Base-by-base conservation (phyloP, 306 rosid genomes). In the Fragaria vesca region DNA sequence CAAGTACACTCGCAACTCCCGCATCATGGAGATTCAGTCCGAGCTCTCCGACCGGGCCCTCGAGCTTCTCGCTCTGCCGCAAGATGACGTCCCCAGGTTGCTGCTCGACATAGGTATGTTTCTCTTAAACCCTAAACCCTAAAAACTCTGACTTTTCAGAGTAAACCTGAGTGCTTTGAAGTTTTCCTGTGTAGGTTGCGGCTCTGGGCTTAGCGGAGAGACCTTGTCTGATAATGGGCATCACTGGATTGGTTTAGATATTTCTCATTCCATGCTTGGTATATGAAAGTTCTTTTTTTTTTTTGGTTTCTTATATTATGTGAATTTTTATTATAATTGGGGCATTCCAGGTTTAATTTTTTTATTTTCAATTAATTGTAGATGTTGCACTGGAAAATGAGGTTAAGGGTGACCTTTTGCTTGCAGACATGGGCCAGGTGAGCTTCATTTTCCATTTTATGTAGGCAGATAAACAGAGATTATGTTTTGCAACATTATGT, bases 391-490 rank as follows among this genome's bases (percentile, higher is more conserved):
- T 84, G 79, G 98, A 94, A 85, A 87, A 96, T 51, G 97, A 94
- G 88, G 96, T 85, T 42, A 93, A 91, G 55, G 98, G 98, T 48
- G 98, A 94, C 83, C 97, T 94, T 72, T 71, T 95, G 81, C 90
- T 95, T 61, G 86, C 83, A 76, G 98, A 95, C 85, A 95, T 95
- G 98, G 98, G 98, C 61, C 98, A 92, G 91, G 98, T 94, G 18
- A 61, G 36, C 4, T 24, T 60, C 52, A 18, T 20, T 13, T 62
- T 12, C 2, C 67, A 62, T 28, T 28, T 62, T 28, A 13, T 18
- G 2, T 62, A 12, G 67, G 38, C 40, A 1, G 5, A 61, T 32
- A 26, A 12, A 28, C 36, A 12, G 36, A 28, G 66, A 55, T 9
- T 43, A 9, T 43, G 12, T 43, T 43, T 43, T 43, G 12, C 12